These are phyloP conservation scores for Starmerella khaoyaiensis DNA, from an alignment of 805 yeast species.

Conservation along the genomic window DNA sequence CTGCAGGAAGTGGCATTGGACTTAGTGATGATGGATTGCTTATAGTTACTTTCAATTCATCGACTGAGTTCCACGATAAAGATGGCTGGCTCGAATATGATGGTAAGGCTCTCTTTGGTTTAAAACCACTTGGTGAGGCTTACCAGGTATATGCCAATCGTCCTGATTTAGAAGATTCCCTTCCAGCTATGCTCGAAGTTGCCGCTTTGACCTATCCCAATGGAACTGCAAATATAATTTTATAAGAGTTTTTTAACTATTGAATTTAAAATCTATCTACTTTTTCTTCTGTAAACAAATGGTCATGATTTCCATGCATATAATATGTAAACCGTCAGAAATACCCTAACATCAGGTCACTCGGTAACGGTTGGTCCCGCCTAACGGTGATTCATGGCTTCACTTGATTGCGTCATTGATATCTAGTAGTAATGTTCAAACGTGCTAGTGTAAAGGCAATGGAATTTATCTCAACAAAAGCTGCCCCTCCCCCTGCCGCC, in stretches of 20 bases:
- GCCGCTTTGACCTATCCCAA: constrained; percentile 15
- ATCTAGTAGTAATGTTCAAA: constrained; percentile 15
- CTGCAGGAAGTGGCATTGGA: constrained; percentile 17
- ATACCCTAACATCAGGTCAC: neutral
- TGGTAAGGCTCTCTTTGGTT: constrained; percentile 10
- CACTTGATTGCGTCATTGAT: neutral
- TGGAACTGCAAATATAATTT: neutral
- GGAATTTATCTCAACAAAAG: constrained; percentile 33
- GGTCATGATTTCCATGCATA: too few species aligned
- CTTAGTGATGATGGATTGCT: constrained; percentile 10
- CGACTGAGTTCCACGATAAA: constrained; percentile 8
- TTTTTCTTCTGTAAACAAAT: too few species aligned
- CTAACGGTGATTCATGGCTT: neutral
- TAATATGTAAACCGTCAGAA: too few species aligned
- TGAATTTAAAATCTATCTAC: neutral
- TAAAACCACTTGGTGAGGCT: constrained; percentile 3
- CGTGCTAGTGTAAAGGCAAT: constrained; percentile 14
- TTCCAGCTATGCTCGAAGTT: constrained; percentile 14
- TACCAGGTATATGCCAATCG: constrained; percentile 12
- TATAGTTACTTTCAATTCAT: constrained; percentile 8
- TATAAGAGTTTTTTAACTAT: neutral
- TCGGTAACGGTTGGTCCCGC: too few species aligned
- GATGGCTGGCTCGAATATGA: constrained; percentile 18
- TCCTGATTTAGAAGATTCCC: constrained; percentile 6
- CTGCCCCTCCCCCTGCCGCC: constrained; percentile 95